A percentile compares a stretch with the other conserved stretches of the same genome.
These are phyloP conservation scores for Dipodascus albidus DNA, from an alignment of 805 yeast species.

Conservation along the genomic window DNA sequence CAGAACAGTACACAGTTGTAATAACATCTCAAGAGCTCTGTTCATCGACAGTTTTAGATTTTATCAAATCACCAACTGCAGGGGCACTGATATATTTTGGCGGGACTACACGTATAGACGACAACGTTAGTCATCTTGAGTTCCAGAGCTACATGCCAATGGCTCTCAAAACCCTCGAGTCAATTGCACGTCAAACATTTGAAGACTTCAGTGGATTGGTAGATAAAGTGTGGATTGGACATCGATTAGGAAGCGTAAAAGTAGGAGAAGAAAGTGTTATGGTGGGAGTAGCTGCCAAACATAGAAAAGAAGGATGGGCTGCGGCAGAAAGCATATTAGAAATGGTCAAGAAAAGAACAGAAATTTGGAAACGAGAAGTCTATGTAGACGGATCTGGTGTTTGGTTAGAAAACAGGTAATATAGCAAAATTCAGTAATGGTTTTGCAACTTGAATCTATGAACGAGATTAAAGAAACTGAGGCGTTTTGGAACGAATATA, in stretches of 20 bases:
- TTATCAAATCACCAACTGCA: slow-evolving; percentile 32
- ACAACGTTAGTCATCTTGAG: slow-evolving; percentile 30
- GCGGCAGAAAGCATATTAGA: slow-evolving; percentile 36
- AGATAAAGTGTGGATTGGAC: slow-evolving; percentile 31
- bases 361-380: slow-evolving; percentile 41
- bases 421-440: no score
- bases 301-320: slow-evolving; percentile 37
- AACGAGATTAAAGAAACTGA: slow-evolving; percentile 17
- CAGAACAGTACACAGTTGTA: not conserved
- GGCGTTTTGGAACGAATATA: not conserved
- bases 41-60: slow-evolving; percentile 19
- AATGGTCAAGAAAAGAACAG: slow-evolving; percentile 32
- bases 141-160: slow-evolving; percentile 37
- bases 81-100: slow-evolving; percentile 41
- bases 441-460: slow-evolving; percentile 31
- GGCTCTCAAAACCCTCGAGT: slow-evolving; percentile 29
- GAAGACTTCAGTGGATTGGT: slow-evolving; percentile 22
- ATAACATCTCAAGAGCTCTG: slow-evolving; percentile 9
- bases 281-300: slow-evolving; percentile 34
- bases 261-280: slow-evolving; percentile 35
- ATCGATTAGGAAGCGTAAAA: slow-evolving; percentile 38
- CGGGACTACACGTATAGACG: slow-evolving; percentile 35
- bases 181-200: slow-evolving; percentile 28
- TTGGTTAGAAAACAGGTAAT: slow-evolving; percentile 32
- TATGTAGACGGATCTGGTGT: slow-evolving; percentile 30